These are phyloP conservation scores for Irpex sp. DNA, from an alignment of 1,284 basidiomycete genomes.

Conservation along the genomic window DNA sequence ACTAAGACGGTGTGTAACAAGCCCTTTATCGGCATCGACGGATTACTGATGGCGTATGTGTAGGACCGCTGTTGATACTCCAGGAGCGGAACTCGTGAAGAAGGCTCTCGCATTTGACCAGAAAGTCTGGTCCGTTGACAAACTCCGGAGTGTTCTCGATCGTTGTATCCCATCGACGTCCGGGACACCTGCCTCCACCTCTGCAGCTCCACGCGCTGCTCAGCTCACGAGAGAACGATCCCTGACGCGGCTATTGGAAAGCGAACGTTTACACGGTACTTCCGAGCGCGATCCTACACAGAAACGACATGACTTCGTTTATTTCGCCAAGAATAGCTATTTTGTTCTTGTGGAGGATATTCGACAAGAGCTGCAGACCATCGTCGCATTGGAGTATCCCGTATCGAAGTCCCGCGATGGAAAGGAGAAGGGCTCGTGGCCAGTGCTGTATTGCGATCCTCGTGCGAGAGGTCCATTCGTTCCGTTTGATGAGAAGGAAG, in stretches of 20 bases:
- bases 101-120: constrained; percentile 80
- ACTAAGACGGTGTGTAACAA: constrained; percentile 44
- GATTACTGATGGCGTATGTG: not conserved
- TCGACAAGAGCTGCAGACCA: constrained; percentile 71
- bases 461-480: constrained; percentile 68
- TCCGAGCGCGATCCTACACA: constrained; percentile 91
- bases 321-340: constrained; percentile 78
- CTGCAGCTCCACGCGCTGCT: constrained; percentile 22
- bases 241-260: constrained; percentile 72
- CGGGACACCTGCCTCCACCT: constrained; percentile 19
- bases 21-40: not conserved
- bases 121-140: constrained; percentile 86
- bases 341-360: constrained; percentile 94
- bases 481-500: constrained; percentile 70
- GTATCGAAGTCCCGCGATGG: constrained; percentile 48
- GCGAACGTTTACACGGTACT: constrained; percentile 86
- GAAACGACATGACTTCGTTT: constrained; percentile 83
- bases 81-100: constrained; percentile 50
- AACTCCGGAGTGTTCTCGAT: constrained; percentile 69
- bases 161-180: constrained; percentile 44
- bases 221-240: constrained; percentile 32
- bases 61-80: constrained; percentile 18
- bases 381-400: constrained; percentile 65
- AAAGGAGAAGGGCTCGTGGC: constrained; percentile 57
- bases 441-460: constrained; percentile 70